Evolutionary conservation across 371 early-diverging fungal genomes (phyloP).

Genomic region (Mortierella sp.): DNA sequence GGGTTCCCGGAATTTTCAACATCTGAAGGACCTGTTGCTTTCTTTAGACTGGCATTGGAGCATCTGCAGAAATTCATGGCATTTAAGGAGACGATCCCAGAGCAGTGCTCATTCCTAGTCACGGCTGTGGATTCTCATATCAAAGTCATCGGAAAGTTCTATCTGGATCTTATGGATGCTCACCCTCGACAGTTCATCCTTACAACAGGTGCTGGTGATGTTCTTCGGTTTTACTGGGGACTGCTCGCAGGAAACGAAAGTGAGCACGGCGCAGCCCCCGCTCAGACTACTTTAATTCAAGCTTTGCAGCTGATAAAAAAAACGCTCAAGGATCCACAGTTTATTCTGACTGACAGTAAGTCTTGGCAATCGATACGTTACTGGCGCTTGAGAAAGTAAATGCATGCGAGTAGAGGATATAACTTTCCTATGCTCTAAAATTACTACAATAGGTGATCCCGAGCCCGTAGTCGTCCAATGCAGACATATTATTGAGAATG

Average conservation of each 20-base stretch:
- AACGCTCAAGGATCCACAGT: constrained; percentile 73
- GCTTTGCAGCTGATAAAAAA: constrained; percentile 76
- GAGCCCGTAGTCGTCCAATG: constrained; percentile 67
- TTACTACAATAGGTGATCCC: constrained; percentile 60
- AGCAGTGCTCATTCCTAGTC: constrained; percentile 55
- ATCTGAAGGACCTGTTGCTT: constrained; percentile 68
- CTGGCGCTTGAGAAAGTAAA: background rate
- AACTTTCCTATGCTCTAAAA: background rate
- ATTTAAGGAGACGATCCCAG: constrained; percentile 54
- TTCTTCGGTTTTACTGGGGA: constrained; percentile 86
- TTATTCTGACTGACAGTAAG: constrained; percentile 50
- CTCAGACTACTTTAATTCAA: constrained; percentile 71
- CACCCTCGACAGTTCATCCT: constrained; percentile 81
- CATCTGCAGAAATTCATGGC: constrained; percentile 72
- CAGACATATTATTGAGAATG: constrained; percentile 66
- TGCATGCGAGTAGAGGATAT: background rate
- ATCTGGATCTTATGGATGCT: constrained; percentile 77
- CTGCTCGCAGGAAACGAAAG: constrained; percentile 57
- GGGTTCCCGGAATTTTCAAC: constrained; percentile 80
- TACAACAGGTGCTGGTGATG: constrained; percentile 71
- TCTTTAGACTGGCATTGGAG: constrained; percentile 63
- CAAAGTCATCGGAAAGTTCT: constrained; percentile 86
- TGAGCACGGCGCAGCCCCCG: constrained; percentile 39
- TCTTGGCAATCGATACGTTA: background rate
- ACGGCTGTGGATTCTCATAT: constrained; percentile 65